Evolutionary conservation across 2,329 filamentous ascomycete species (phyloP).

Genomic region (Polychaeton citri): DNA sequence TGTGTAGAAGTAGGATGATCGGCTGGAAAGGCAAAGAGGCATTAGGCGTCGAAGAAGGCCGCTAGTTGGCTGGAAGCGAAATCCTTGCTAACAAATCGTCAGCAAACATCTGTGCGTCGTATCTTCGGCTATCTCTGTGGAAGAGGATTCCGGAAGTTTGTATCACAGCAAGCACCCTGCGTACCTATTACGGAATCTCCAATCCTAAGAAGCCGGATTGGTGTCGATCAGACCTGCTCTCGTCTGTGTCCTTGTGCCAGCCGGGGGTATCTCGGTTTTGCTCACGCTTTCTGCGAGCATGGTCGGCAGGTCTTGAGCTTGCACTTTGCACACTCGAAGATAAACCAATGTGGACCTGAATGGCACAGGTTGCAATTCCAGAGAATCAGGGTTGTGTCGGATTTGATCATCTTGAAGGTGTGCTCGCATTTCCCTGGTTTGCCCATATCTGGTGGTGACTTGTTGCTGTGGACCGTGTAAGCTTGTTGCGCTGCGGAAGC

Average conservation of each 20-base stretch:
- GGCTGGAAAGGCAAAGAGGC: too few relatives aligned
- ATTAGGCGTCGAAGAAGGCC: too few relatives aligned
- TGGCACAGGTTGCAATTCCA: slow-evolving; percentile 42
- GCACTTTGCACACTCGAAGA: slow-evolving; percentile 38
- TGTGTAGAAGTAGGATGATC: too few relatives aligned
- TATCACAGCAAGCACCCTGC: too few relatives aligned
- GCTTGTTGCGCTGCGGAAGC: too few relatives aligned
- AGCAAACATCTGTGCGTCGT: background rate
- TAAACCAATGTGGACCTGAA: slow-evolving; percentile 36
- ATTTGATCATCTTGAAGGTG: slow-evolving; percentile 38
- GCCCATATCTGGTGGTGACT: slow-evolving; percentile 28
- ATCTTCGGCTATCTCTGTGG: background rate
- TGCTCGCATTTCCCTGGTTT: slow-evolving; percentile 35
- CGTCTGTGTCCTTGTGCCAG: background rate
- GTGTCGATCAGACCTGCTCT: background rate
- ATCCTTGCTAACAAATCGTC: background rate
- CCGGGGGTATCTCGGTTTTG: background rate
- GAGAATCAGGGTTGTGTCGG: slow-evolving; percentile 36
- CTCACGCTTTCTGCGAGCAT: slow-evolving; percentile 31
- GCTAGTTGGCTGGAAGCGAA: too few relatives aligned
- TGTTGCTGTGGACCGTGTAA: too few relatives aligned
- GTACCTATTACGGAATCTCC: too few relatives aligned
- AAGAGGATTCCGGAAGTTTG: background rate
- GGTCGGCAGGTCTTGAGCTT: slow-evolving; percentile 38
- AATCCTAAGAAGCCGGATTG: background rate